These are phyloP conservation scores for Trametes hirsuta DNA, from an alignment of 1,284 basidiomycete genomes.

Conservation along the genomic window DNA sequence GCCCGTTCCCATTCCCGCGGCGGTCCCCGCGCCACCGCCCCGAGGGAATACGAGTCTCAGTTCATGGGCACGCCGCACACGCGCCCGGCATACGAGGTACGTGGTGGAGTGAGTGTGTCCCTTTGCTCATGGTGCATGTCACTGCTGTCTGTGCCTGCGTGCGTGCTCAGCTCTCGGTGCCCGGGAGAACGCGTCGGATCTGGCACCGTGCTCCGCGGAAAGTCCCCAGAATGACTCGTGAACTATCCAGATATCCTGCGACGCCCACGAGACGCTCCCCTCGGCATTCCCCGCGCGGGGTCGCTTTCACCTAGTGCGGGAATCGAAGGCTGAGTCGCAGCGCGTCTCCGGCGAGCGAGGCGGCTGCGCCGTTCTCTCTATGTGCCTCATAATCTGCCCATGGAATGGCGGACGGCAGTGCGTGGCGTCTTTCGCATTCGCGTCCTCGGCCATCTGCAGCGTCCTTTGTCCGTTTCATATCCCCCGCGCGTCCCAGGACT, in stretches of 20 bases:
- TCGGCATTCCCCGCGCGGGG: slow-evolving; percentile 25
- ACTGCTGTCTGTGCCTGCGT: not conserved
- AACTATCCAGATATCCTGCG: slow-evolving; percentile 6
- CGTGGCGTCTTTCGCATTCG: slow-evolving; percentile 27
- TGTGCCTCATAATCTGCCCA: slow-evolving; percentile 20
- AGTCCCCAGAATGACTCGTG: not conserved
- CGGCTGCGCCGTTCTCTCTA: slow-evolving; percentile 26
- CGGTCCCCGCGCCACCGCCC: not conserved
- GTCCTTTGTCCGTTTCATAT: slow-evolving; percentile 24
- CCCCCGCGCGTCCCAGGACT: slow-evolving; percentile 8
- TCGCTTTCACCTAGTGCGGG: slow-evolving; percentile 17
- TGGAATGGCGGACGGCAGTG: slow-evolving; percentile 18
- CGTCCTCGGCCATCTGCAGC: slow-evolving; percentile 23
- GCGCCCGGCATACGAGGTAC: not conserved
- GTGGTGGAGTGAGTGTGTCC: too few species aligned
- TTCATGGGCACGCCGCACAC: not conserved
- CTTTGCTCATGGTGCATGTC: too few species aligned
- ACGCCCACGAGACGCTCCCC: not conserved
- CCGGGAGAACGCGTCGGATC: slow-evolving; percentile 24
- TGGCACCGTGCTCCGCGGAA: slow-evolving; percentile 13
- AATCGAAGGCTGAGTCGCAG: slow-evolving; percentile 7
- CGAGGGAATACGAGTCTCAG: slow-evolving; percentile 1
- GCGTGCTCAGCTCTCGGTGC: slow-evolving; percentile 2
- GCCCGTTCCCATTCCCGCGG: slow-evolving; percentile 5
- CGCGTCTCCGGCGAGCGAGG: slow-evolving; percentile 23